Conservation (phyloP, 306 rosid species). For the Nissolia schottii region DNA sequence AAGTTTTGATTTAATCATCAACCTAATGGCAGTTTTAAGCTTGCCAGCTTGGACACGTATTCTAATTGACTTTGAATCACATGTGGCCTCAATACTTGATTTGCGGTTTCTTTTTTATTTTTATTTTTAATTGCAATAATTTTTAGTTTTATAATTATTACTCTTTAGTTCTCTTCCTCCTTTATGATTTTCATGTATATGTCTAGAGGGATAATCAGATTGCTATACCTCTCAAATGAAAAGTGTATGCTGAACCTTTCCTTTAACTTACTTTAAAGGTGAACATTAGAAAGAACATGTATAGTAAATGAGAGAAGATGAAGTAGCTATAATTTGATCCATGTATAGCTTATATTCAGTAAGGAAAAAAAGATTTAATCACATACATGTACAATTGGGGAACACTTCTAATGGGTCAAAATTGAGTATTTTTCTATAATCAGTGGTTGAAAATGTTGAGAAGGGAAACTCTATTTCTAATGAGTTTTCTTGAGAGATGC, state of each 20-base stretch:
- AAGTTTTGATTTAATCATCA: background rate
- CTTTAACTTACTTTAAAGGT: background rate
- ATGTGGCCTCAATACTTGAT: background rate
- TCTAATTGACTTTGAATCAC: background rate
- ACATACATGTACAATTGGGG: slow-evolving; percentile 15
- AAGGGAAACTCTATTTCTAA: slow-evolving; percentile 12
- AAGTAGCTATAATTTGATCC: background rate
- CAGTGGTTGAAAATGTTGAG: slow-evolving; percentile 29
- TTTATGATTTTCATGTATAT: background rate
- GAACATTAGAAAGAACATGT: background rate
- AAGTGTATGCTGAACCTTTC: background rate
- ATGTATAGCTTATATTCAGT: background rate
- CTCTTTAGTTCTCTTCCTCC: background rate
- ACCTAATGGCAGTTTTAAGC: background rate
- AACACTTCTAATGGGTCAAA: background rate
- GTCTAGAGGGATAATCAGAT: background rate
- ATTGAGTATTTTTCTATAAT: background rate
- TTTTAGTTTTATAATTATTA: background rate
- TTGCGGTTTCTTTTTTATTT: background rate
- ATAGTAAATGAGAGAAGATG: background rate
- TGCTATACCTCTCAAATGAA: background rate
- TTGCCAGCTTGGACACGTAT: background rate
- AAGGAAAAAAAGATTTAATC: background rate
- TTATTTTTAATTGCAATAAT: background rate
- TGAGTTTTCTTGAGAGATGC: background rate